phyloP scores from a whole-genome alignment of 768 basidiomycete species.

The Pleurotus salmoneostramineus region DNA sequence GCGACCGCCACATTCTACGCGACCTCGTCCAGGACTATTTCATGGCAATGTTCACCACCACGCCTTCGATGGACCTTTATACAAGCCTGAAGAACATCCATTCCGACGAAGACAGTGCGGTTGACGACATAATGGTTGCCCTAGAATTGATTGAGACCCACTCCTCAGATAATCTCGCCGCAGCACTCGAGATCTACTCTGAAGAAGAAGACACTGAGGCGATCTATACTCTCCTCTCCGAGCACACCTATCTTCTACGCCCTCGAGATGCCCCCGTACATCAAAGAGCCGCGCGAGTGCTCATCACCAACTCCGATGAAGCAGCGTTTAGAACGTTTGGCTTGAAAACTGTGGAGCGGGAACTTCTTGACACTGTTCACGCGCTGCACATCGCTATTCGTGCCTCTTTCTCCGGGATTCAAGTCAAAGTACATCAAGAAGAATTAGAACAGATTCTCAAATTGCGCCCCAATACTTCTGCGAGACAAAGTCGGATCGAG shows the following conservation, averaged over 20 bases:
- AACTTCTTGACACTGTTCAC: conserved; percentile 42
- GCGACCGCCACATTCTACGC: conserved; percentile 36
- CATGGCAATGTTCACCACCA: conserved; percentile 40
- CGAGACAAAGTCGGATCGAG: conserved; percentile 35
- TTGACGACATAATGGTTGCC: conserved; percentile 32
- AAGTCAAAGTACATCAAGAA: conserved; percentile 30
- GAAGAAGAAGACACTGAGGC: conserved; percentile 26
- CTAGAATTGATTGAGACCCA: conserved; percentile 34
- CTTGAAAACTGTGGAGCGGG: conserved; percentile 44
- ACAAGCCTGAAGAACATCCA: conserved; percentile 35
- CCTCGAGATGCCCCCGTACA: conserved; percentile 47
- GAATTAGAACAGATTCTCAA: conserved; percentile 45
- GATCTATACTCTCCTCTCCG: conserved; percentile 38
- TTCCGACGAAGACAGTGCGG: conserved; percentile 20
- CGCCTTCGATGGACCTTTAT: conserved; percentile 46
- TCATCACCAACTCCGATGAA: conserved; percentile 18
- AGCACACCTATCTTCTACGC: conserved; percentile 54
- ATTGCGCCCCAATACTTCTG: conserved; percentile 26
- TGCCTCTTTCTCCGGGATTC: conserved; percentile 43
- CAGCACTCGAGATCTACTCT: conserved; percentile 51
- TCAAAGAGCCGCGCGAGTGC: conserved; percentile 38
- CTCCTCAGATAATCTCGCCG: conserved; percentile 48
- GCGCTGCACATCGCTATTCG: conserved; percentile 40
- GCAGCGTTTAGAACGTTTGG: conserved; percentile 28
- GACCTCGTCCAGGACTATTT: conserved; percentile 42